Percentiles rank a stretch among this genome's conserved stretches.
Evolutionary conservation across 2,329 filamentous ascomycete genomes (phyloP).

Genomic region (Paracorniculantispora psalliotae): DNA sequence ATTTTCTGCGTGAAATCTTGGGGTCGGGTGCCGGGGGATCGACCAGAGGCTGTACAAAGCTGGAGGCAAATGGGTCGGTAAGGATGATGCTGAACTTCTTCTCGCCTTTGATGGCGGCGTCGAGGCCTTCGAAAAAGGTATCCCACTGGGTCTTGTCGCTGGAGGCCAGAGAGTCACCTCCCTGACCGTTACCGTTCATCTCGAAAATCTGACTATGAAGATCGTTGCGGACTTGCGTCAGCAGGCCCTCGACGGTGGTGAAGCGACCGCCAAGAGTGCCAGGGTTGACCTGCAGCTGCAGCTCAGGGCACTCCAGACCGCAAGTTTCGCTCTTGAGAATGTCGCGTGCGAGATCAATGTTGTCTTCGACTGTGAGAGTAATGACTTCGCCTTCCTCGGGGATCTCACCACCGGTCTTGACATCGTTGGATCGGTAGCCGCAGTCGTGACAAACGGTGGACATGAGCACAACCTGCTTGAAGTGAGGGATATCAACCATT

Average conservation of each 20-base stretch:
- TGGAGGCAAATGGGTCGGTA: slow-evolving; percentile 83
- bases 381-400: slow-evolving; percentile 82
- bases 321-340: slow-evolving; percentile 97
- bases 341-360: slow-evolving; percentile 77
- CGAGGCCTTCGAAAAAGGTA: slow-evolving; percentile 72
- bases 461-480: slow-evolving; percentile 96
- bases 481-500: slow-evolving; percentile 96
- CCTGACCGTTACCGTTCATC: slow-evolving; percentile 50
- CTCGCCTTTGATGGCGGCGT: slow-evolving; percentile 73
- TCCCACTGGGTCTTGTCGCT: slow-evolving; percentile 70
- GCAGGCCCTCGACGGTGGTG: slow-evolving; percentile 90
- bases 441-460: slow-evolving; percentile 87
- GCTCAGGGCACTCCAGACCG: slow-evolving; percentile 77
- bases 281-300: slow-evolving; percentile 81
- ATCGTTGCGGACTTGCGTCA: slow-evolving; percentile 89
- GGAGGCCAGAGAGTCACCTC: slow-evolving; percentile 72
- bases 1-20: slow-evolving; percentile 75
- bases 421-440: slow-evolving; percentile 92
- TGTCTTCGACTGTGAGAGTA: slow-evolving; percentile 63
- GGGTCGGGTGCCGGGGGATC: slow-evolving; percentile 66
- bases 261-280: slow-evolving; percentile 94
- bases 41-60: slow-evolving; percentile 87
- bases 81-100: slow-evolving; percentile 78
- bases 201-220: slow-evolving; percentile 85
- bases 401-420: slow-evolving; percentile 93